Evolutionary conservation across 2,329 filamentous ascomycete species (phyloP).

Genomic region (Fusarium devonianum): DNA sequence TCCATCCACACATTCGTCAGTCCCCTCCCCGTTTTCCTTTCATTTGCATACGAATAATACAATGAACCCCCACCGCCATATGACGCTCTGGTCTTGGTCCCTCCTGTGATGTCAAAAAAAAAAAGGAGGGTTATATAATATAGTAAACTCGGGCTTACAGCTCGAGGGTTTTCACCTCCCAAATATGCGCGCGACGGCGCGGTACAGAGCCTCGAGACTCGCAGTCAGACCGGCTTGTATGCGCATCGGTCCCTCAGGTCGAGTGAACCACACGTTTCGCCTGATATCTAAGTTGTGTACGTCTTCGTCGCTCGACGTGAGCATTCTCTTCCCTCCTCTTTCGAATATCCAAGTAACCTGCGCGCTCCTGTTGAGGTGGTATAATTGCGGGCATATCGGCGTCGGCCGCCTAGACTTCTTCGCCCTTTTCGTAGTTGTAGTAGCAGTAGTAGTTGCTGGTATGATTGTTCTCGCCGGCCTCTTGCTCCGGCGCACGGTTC

Average conservation of each 20-base stretch:
- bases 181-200: constrained; percentile 27
- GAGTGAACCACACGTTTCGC: constrained; percentile 17
- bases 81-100: constrained; percentile 1
- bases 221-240: constrained; percentile 17
- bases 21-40: background rate
- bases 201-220: constrained; percentile 23
- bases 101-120: background rate
- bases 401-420: constrained; percentile 12
- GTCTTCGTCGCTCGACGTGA: constrained; percentile 19
- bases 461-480: constrained; percentile 22
- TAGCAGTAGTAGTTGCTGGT: constrained; percentile 22
- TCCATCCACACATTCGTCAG: constrained; percentile 3
- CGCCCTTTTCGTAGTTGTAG: constrained; percentile 8
- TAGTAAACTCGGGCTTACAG: constrained; percentile 6
- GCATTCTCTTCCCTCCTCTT: constrained; percentile 31
- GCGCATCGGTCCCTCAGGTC: constrained; percentile 11
- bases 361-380: constrained; percentile 30
- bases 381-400: constrained; percentile 28
- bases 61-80: constrained; percentile 13
- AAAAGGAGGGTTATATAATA: constrained; percentile 8
- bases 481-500: constrained; percentile 36
- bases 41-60: constrained; percentile 32
- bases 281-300: background rate
- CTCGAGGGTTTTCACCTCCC: constrained; percentile 12
- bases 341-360: constrained; percentile 36